A percentile compares a stretch with the other conserved stretches of the same genome.
Conservation (phyloP, 2,329 filamentous ascomycete species). For the Cytospora chrysosperma region DNA sequence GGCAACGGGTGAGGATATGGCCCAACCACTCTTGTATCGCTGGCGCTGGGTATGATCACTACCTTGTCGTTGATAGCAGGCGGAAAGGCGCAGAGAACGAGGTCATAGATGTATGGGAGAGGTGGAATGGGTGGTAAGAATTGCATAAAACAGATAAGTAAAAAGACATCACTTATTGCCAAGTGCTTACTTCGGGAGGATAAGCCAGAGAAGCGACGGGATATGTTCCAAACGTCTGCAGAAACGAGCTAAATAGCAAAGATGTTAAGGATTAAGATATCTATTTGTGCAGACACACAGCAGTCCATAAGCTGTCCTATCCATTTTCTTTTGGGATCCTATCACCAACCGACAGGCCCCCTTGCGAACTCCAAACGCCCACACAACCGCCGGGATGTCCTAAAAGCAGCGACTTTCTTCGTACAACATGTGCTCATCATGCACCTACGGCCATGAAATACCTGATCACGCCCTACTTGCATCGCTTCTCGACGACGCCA, state of each 20-base stretch:
- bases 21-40: constrained; percentile 82
- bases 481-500: constrained; percentile 91
- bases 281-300: constrained; percentile 13
- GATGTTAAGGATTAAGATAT: constrained; percentile 4
- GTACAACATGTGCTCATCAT: neutral
- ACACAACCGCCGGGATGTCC: neutral
- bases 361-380: constrained; percentile 24
- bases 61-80: constrained; percentile 69
- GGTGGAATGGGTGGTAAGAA: constrained; percentile 67
- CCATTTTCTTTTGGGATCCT: constrained; percentile 3
- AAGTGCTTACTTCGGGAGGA: neutral
- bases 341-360: constrained; percentile 16
- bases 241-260: neutral
- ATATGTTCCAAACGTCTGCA: neutral
- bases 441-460: neutral
- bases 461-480: constrained; percentile 59
- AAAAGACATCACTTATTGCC: neutral
- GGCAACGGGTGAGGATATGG: constrained; percentile 69
- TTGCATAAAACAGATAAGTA: neutral
- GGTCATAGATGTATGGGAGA: constrained; percentile 73
- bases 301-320: constrained; percentile 8
- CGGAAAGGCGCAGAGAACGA: constrained; percentile 52
- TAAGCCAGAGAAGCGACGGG: no score
- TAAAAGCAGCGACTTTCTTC: constrained; percentile 4
- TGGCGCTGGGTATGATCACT: constrained; percentile 69